phyloP scores from a whole-genome alignment of 768 basidiomycete genomes.

The Termitomyces sp. region DNA sequence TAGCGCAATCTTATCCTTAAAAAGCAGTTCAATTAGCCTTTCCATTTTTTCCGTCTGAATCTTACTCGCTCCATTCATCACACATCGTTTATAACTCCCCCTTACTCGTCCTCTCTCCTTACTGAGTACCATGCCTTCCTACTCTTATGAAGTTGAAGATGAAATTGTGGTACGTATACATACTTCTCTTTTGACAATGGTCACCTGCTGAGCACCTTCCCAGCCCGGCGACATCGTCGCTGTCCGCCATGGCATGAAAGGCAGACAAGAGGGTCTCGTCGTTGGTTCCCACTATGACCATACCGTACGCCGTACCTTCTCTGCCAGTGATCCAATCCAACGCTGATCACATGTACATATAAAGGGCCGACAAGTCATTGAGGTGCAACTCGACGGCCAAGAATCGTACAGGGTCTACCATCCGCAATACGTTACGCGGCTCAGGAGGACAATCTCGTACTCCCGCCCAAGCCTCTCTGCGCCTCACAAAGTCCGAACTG shows the following conservation, averaged over 20 bases:
- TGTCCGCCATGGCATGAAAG: constrained; percentile 60
- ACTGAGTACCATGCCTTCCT: not conserved
- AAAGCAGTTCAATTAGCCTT: constrained; percentile 29
- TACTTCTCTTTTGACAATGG: not conserved
- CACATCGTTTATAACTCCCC: constrained; percentile 6
- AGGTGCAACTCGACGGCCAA: constrained; percentile 71
- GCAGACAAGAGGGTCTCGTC: constrained; percentile 76
- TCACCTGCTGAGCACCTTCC: not conserved
- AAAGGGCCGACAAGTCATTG: constrained; percentile 79
- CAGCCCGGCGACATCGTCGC: constrained; percentile 82
- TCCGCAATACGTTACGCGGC: constrained; percentile 76
- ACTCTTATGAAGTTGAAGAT: constrained; percentile 12
- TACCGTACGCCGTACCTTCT: constrained; percentile 41
- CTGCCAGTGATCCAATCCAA: not conserved
- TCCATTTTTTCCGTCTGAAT: constrained; percentile 23
- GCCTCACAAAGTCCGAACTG: constrained; percentile 43
- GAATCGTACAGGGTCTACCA: constrained; percentile 74
- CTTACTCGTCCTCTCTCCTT: not conserved
- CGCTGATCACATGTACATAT: constrained; percentile 1
- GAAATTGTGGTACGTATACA: constrained; percentile 29
- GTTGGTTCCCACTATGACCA: constrained; percentile 72
- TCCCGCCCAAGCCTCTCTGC: constrained; percentile 33
- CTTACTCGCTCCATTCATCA: constrained; percentile 14
- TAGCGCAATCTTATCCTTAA: constrained; percentile 45
- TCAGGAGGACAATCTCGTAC: constrained; percentile 70